These are phyloP conservation scores for Lachnellula occidentalis DNA, from an alignment of 2,329 filamentous ascomycete genomes.

Conservation along the genomic window DNA sequence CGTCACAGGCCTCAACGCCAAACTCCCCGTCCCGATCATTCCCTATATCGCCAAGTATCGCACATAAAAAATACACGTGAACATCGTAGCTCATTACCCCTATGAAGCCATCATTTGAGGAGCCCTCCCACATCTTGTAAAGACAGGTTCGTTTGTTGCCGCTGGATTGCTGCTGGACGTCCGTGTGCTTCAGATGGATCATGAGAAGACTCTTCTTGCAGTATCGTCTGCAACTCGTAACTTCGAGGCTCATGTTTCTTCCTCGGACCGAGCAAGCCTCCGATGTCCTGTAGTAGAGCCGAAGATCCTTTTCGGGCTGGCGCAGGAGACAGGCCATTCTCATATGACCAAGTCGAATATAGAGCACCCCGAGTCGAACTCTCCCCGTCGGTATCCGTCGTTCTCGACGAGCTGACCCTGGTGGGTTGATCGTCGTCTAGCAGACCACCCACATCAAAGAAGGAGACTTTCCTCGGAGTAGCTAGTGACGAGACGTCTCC, in stretches of 20 bases:
- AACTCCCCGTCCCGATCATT: not conserved
- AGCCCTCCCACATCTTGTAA: conserved; percentile 41
- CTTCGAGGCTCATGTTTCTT: conserved; percentile 14
- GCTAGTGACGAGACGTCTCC: conserved; percentile 31
- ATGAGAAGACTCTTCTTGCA: conserved; percentile 13
- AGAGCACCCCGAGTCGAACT: conserved; percentile 18
- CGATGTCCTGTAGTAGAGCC: conserved; percentile 53
- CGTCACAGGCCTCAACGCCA: conserved; percentile 4
- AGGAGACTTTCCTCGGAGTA: conserved; percentile 61
- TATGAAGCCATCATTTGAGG: conserved; percentile 17
- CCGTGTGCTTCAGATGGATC: conserved; percentile 4
- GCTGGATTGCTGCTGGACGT: conserved; percentile 15
- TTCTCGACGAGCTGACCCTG: conserved; percentile 20
- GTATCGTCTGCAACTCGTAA: conserved; percentile 27
- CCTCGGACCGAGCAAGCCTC: conserved; percentile 45
- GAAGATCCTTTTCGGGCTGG: conserved; percentile 49
- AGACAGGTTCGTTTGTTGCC: conserved; percentile 26
- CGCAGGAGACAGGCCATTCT: conserved; percentile 35
- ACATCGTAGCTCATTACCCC: not conserved
- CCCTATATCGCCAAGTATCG: conserved; percentile 3
- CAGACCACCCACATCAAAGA: conserved; percentile 80
- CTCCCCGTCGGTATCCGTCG: conserved; percentile 27
- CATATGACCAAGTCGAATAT: conserved; percentile 16
- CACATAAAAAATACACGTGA: conserved; percentile 1
- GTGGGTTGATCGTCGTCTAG: conserved; percentile 46